Evolutionary conservation across 257 asterid species (phyloP), one percentile per base, ranked within the genome.

Genomic region (Henckelia pumila): DNA sequence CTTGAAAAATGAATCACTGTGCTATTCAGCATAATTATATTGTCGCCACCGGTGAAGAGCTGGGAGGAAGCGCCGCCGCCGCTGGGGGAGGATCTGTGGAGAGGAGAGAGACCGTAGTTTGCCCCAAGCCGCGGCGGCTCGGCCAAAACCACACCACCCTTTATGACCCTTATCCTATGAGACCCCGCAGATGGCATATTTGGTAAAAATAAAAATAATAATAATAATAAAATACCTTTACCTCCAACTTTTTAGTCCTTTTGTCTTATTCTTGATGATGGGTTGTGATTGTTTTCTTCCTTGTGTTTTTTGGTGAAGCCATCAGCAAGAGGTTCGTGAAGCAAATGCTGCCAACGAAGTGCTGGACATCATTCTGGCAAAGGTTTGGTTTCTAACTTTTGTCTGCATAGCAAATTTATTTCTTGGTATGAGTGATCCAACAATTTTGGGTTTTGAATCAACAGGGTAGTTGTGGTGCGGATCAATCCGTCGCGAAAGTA

Each of bases 91-190:
- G 78, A 75, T 77, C 81, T 44, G 72, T 56, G 19, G 90, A 83
- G 70, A 81, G 50, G 74, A 84, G 73, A 62, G 93, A 80, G 24
- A 64, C 77, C 37, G 83, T 93, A 80, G 91, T 93, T 72, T 93
- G 99, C 75, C 99, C 99, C 0, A 88, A 90, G 78, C 99, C 99
- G 6, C 80, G 97, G 68, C 80, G 99, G 68, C 59, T 93, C 40
- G 86, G 92, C 55, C 82, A 81, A 16, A 58, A 79, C 70, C 88
- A 85, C 62, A 24, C 85, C 50, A 56, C 83, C 61, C 53, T 77
- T 11, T 62, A 76, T 59, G 96, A 85, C 64, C 87, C 86, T 20
- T n/a, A 76, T n/a, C 68, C 47, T 33, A 52, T 74, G 37, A 73
- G 83, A 44, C 75, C 93, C 71, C 73, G 81, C 33, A 78, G 95